Conservation (phyloP, 2,329 filamentous ascomycete genomes). For the Pseudocercospora macadamiae region DNA sequence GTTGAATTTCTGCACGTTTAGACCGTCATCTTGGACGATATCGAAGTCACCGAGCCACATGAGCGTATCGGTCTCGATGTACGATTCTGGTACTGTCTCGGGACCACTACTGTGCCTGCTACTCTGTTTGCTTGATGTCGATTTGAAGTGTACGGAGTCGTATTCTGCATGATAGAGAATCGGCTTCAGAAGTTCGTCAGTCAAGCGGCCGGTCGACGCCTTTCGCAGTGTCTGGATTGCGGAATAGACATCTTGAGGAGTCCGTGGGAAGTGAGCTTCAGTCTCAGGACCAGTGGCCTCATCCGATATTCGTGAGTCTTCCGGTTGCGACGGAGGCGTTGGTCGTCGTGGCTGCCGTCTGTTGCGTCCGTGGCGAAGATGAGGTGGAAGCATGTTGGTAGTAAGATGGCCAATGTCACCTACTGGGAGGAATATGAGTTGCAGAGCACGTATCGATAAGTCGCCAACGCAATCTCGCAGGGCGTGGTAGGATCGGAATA, state of each 20-base stretch:
- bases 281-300: background rate
- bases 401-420: background rate
- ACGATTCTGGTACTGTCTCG: conserved; percentile 6
- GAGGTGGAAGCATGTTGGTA: background rate
- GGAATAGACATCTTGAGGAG: conserved; percentile 11
- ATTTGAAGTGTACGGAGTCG: conserved; percentile 23
- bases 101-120: conserved; percentile 10
- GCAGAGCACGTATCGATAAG: background rate
- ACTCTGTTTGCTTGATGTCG: background rate
- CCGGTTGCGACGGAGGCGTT: background rate
- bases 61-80: conserved; percentile 19
- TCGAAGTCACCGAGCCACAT: conserved; percentile 9
- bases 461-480: background rate
- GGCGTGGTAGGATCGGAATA: background rate
- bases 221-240: conserved; percentile 12
- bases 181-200: conserved; percentile 20
- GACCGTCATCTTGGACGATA: background rate
- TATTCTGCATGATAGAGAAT: conserved; percentile 24
- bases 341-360: background rate
- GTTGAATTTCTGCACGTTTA: background rate
- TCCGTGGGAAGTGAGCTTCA: conserved; percentile 8
- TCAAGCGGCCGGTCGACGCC: conserved; percentile 13
- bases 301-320: background rate
- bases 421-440: conserved; percentile 1
- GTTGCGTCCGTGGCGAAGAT: background rate